Percentiles rank a stretch among this genome's conserved stretches.
phyloP scores from a whole-genome alignment of 768 basidiomycete genomes.

The Lentinus brumalis region DNA sequence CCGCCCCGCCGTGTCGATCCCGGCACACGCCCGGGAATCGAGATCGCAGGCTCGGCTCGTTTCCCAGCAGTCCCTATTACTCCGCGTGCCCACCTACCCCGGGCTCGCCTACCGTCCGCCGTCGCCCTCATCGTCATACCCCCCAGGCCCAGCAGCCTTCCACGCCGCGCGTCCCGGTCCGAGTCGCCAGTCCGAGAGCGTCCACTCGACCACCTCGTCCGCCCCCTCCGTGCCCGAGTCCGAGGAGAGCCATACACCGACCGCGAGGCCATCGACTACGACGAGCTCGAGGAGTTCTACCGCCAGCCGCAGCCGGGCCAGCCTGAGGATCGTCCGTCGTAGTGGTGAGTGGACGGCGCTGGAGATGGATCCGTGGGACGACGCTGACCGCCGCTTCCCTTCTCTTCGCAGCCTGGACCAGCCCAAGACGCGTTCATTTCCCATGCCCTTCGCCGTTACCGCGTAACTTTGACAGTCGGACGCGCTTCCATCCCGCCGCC shows the following conservation, averaged over 20 bases:
- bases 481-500: neutral
- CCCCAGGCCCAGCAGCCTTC: neutral
- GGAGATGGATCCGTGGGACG: conserved; percentile 9
- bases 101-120: conserved; percentile 16
- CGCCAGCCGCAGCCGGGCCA: conserved; percentile 7
- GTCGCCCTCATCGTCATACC: conserved; percentile 13
- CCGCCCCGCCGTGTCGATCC: no score
- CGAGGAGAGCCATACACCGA: conserved; percentile 4
- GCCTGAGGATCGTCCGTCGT: conserved; percentile 3
- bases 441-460: conserved; percentile 22
- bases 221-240: conserved; percentile 19
- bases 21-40: no score
- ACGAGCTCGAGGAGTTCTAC: neutral
- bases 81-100: conserved; percentile 19
- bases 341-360: conserved; percentile 2
- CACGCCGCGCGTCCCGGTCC: neutral
- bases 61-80: no score
- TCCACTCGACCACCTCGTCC: conserved; percentile 18
- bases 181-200: conserved; percentile 17
- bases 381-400: neutral
- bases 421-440: conserved; percentile 12
- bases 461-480: conserved; percentile 17
- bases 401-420: conserved; percentile 8
- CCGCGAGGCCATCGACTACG: neutral
- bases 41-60: no score